Base-by-base conservation (phyloP, 371 early-diverging fungal genomes). In the Capniomyces stellatus region DNA sequence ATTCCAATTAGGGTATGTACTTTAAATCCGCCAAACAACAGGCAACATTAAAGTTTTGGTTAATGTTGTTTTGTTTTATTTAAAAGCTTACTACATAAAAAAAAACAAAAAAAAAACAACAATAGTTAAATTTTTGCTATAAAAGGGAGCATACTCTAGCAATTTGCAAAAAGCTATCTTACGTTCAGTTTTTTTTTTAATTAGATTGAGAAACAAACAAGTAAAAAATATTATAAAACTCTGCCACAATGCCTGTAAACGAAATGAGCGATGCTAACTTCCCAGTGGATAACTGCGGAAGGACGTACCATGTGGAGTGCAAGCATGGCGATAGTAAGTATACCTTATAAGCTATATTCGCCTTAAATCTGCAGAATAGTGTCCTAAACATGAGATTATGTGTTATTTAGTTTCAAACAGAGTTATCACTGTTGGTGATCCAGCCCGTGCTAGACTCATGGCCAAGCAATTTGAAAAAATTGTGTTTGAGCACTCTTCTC, bases 341-440 rank as follows among this genome's bases (percentile, higher is more conserved):
- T 19, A 25, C 29, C 22, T 3, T 46, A n/a, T 58, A 57, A 58
- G 24, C 42, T 27, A 6, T 46, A 41, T 41, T 41, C 21, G 21
- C 21, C 18, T 41, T 41, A 41, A 18, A 18, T 41, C 18, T 41
- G 41, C 41, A 41, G 21, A 41, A 41, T 41, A 41, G 18, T 41
- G 41, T 18, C 18, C 18, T 18, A 18, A 41, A 18, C 18, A 41
- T 41, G 41, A 41, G 41, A 41, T 18, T 41, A 21, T 18, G 41
- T 18, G 41, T 18, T 41, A 21, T 18, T 41, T 54, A 61, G 85
- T 89, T 15, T 87, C 92, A 27, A 87, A 88, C 70, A 76, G 92
- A 52, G 78, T 95, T 51, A 52, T 93, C 40, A 92, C 92, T 1
- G 96, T 95, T 25, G 96, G 96, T 28, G 96, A 95, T 63, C 81